Evolutionary conservation across 2,329 filamentous ascomycete species (phyloP).

Genomic region (Aureobasidium subglaciale): DNA sequence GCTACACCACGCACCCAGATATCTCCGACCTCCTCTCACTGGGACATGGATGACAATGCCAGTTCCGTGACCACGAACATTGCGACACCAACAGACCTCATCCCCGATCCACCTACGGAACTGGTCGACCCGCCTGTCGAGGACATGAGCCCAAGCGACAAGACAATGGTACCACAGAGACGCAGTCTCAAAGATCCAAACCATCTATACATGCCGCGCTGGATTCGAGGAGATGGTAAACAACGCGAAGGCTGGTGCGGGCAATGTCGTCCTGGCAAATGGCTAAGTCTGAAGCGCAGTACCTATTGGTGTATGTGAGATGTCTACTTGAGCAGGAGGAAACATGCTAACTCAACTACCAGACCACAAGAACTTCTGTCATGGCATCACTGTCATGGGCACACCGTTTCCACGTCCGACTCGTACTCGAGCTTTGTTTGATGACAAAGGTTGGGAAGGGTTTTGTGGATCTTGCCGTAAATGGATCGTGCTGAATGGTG

Average conservation of each 20-base stretch:
- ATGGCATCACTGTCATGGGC: conserved; percentile 12
- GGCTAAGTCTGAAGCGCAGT: conserved; percentile 14
- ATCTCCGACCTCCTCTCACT: not conserved
- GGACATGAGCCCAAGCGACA: conserved; percentile 2
- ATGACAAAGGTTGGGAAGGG: conserved; percentile 11
- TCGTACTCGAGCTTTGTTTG: not conserved
- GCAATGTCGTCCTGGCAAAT: conserved; percentile 12
- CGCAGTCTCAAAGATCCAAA: conserved; percentile 4
- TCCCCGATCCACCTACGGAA: not conserved
- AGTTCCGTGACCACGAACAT: not conserved
- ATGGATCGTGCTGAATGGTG: conserved; percentile 9
- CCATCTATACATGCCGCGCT: conserved; percentile 7
- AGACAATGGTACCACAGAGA: conserved; percentile 4
- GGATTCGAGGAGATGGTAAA: conserved; percentile 11
- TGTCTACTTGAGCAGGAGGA: not conserved
- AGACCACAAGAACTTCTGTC: conserved; percentile 15
- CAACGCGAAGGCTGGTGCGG: conserved; percentile 14
- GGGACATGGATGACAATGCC: not conserved
- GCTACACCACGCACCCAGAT: not conserved
- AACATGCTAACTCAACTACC: not conserved
- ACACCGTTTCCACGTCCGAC: conserved; percentile 7
- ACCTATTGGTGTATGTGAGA: conserved; percentile 12
- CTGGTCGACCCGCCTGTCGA: not conserved
- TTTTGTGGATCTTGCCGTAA: conserved; percentile 1
- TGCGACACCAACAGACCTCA: not conserved